phyloP scores from a whole-genome alignment of 108 stramenopile genomes.

The Cyclostephanos tholiformis region DNA sequence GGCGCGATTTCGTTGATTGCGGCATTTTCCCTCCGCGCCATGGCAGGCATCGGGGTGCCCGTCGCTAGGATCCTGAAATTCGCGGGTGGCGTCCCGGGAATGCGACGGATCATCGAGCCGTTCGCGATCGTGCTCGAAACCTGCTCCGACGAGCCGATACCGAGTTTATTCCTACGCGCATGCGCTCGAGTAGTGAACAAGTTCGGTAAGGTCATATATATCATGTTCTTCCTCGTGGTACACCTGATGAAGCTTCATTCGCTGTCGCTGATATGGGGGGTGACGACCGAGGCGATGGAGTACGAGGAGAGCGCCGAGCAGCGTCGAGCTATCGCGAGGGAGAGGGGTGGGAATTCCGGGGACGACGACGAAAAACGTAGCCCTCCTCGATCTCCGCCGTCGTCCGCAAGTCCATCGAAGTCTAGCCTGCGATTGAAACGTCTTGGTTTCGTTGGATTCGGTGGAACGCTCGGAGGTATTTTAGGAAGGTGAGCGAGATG shows the following conservation, averaged over 20 bases:
- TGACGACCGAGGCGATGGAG: conserved; percentile 91
- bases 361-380: conserved; percentile 18
- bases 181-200: conserved; percentile 43
- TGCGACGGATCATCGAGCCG: conserved; percentile 16
- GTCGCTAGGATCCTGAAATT: conserved; percentile 10
- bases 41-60: conserved; percentile 27
- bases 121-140: conserved; percentile 5
- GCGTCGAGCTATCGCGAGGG: conserved; percentile 24
- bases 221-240: conserved; percentile 85
- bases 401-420: conserved; percentile 15
- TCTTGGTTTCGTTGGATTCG: conserved; percentile 83
- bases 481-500: conserved; percentile 64
- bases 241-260: conserved; percentile 90
- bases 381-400: background rate
- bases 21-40: conserved; percentile 16
- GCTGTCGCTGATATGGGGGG: conserved; percentile 84
- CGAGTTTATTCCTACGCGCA: conserved; percentile 31
- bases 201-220: conserved; percentile 66
- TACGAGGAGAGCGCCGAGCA: conserved; percentile 84
- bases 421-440: conserved; percentile 64
- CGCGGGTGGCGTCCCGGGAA: background rate
- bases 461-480: conserved; percentile 87
- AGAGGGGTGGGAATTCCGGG: conserved; percentile 14
- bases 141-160: conserved; percentile 28
- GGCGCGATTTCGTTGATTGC: conserved; percentile 23